These are phyloP conservation scores for Tetrastigma voinierianum DNA, from an alignment of 164 flowering plant genomes.

Conservation along the genomic window DNA sequence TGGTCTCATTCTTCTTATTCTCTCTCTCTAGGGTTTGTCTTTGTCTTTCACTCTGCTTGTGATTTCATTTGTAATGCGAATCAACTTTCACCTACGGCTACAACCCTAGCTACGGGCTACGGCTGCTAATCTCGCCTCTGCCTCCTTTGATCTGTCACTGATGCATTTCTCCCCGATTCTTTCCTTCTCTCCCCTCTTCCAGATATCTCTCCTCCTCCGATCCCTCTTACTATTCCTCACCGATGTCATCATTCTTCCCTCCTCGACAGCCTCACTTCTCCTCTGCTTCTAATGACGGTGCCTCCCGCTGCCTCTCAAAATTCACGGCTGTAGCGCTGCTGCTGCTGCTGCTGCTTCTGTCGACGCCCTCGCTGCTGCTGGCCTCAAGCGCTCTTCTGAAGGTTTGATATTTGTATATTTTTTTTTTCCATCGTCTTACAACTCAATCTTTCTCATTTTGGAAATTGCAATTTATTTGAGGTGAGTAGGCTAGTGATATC, in stretches of 20 bases:
- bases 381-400: slow-evolving; percentile 46
- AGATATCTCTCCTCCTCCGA: slow-evolving; percentile 21
- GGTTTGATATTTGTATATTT: slow-evolving; percentile 23
- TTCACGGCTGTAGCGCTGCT: too few species aligned
- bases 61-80: slow-evolving; percentile 31
- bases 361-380: slow-evolving; percentile 22
- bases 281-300: slow-evolving; percentile 5
- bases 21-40: too few species aligned
- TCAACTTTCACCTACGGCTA: slow-evolving; percentile 33
- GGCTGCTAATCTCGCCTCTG: slow-evolving; percentile 12
- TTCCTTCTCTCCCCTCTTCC: slow-evolving; percentile 19
- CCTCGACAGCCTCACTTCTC: slow-evolving; percentile 15
- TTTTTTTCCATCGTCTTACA: neutral
- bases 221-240: too few species aligned
- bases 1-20: too few species aligned
- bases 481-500: too few species aligned
- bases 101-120: slow-evolving; percentile 28
- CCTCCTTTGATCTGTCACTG: slow-evolving; percentile 11
- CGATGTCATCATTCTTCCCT: slow-evolving; percentile 8
- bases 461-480: neutral
- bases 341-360: slow-evolving; percentile 13
- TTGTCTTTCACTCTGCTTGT: too few species aligned
- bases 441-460: neutral
- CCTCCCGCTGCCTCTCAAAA: slow-evolving; percentile 13
- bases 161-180: slow-evolving; percentile 19